Conservation (phyloP, 129 eudicot species). For the Silybum marianum region DNA sequence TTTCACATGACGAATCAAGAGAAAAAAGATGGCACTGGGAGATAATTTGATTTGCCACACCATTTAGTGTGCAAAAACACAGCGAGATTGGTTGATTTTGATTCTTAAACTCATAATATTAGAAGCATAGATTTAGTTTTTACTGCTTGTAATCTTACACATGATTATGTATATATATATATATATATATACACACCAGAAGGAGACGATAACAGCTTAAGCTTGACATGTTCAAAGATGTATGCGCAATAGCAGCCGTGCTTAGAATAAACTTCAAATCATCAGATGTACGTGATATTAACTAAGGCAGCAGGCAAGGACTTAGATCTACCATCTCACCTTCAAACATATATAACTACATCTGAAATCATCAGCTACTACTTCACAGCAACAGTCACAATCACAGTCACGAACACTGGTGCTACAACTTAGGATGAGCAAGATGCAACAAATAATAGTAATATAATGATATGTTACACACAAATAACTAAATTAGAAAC, state of each 20-base stretch:
- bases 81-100: no score
- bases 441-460: constrained; percentile 2
- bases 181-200: neutral
- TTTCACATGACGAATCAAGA: no score
- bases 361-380: constrained; percentile 20
- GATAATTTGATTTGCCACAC: no score
- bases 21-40: no score
- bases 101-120: no score
- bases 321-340: constrained; percentile 6
- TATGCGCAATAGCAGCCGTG: neutral
- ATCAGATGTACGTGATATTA: neutral
- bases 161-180: neutral
- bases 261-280: neutral
- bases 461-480: neutral
- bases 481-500: neutral
- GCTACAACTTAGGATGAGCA: constrained; percentile 21
- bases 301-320: neutral
- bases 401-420: constrained; percentile 20
- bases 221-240: neutral
- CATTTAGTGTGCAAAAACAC: no score
- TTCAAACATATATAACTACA: neutral
- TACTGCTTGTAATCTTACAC: neutral
- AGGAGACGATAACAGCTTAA: neutral
- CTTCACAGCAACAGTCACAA: constrained; percentile 33
- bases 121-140: no score